phyloP scores from a whole-genome alignment of 345 rosid genomes.

The Eucalyptus globulus region DNA sequence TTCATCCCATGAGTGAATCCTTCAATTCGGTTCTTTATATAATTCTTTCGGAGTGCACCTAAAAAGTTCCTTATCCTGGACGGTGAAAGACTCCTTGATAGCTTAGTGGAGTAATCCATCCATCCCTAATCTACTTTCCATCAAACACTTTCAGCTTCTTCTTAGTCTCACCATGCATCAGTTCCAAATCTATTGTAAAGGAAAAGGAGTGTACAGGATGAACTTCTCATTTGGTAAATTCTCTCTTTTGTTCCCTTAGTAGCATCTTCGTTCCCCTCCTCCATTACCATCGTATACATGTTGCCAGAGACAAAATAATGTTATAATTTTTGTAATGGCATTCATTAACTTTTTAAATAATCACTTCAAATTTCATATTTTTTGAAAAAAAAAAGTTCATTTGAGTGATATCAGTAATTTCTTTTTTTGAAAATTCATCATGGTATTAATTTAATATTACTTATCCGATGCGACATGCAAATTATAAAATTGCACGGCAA shows the following conservation, averaged over 20 bases:
- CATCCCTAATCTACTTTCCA: background rate
- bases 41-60: no score
- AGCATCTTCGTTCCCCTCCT: background rate
- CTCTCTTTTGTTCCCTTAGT: background rate
- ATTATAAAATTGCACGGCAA: no score
- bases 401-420: background rate
- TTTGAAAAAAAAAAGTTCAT: no score
- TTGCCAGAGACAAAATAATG: background rate
- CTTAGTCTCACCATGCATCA: background rate
- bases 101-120: background rate
- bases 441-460: no score
- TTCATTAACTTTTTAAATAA: no score
- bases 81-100: background rate
- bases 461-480: accelerated
- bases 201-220: background rate
- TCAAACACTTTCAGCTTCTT: background rate
- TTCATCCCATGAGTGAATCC: no score
- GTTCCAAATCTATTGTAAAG: background rate
- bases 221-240: background rate
- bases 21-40: no score
- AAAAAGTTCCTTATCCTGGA: background rate
- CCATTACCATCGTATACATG: background rate
- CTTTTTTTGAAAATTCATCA: no score
- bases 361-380: background rate
- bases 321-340: no score